phyloP scores from a whole-genome alignment of 495 filamentous ascomycete genomes.

The Neurospora sp. region DNA sequence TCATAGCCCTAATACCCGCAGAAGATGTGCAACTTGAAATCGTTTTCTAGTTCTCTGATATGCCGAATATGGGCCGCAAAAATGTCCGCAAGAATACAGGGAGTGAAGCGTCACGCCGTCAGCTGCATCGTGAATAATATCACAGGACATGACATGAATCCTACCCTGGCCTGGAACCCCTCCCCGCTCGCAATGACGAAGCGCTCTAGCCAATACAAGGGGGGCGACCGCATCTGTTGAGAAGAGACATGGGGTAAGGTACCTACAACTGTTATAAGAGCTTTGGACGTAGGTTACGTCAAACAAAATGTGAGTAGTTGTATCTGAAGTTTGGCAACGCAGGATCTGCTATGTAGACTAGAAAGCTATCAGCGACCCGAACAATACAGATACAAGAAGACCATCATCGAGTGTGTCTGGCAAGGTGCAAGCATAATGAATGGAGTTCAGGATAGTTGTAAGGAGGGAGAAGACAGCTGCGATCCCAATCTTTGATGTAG shows the following conservation, averaged over 20 bases:
- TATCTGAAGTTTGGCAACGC: not conserved
- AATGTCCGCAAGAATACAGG: not conserved
- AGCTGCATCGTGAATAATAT: not conserved
- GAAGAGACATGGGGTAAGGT: not conserved
- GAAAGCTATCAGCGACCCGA: not conserved
- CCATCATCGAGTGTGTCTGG: not conserved
- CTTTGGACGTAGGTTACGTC: not conserved
- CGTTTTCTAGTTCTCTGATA: not conserved
- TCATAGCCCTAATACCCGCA: not conserved
- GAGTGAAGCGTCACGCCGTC: not conserved
- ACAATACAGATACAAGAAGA: not conserved
- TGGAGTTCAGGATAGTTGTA: not conserved
- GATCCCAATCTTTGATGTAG: not conserved
- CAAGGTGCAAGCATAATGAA: not conserved
- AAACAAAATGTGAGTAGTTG: not conserved
- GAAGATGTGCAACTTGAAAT: not conserved
- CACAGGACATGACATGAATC: not conserved
- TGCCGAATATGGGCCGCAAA: not conserved
- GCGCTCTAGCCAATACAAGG: not conserved
- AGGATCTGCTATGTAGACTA: not conserved
- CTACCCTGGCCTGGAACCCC: not conserved
- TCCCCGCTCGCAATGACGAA: not conserved
- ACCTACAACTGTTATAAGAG: not conserved
- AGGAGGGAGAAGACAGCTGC: not conserved
- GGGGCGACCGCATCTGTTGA: not conserved